Evolutionary conservation across 352 stramenopile genomes (phyloP), one percentile per base, ranked within the genome.

Genomic region (Phytophthora hibernalis): DNA sequence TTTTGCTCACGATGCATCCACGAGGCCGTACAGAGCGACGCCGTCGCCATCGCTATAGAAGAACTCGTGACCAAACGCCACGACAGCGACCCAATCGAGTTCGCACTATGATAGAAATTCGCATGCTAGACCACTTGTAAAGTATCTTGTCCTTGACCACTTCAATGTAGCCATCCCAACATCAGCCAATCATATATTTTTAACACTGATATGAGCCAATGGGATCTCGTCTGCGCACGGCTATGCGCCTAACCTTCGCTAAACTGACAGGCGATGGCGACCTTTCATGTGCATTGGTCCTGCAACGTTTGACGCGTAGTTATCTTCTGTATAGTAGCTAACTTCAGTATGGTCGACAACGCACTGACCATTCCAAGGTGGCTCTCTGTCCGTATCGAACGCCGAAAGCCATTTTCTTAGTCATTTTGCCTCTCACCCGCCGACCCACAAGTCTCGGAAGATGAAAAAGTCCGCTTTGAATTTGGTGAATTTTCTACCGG

Each of bases 1-100:
- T 70, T 75, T 31, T 78, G 70, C 61, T 69, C 65, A 11, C 56
- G 55, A n/a, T 78, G 70, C 56, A 65, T 75, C 35, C 54, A 64
- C 40, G 61, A 75, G 15, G 61, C 62, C 15, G 60, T 69, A 16
- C 40, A 48, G 20, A 61, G 59, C 28, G 70, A 77, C 33, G 65
- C 65, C 24, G 47, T 60, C 1, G 55, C 65, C 15, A 68, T 77
- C 31, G 70, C 70, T 9, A 37, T 59, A 10, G 65, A 77, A 16
- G 65, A 77, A 57, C 26, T 77, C 22, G 60, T 43, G 48, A 50
- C 24, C 4, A 21, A 49, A 40, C 53, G 61, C 11, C 44, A 52
- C 15, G 54, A 60, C 7, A 66, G 31, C 20, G 47, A 74, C 31
- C 48, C 37, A 9, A 22, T 58, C 37, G 57, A 74, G 53, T 54